phyloP scores from a whole-genome alignment of 257 asterid species.

The Fraxinus anomala region DNA sequence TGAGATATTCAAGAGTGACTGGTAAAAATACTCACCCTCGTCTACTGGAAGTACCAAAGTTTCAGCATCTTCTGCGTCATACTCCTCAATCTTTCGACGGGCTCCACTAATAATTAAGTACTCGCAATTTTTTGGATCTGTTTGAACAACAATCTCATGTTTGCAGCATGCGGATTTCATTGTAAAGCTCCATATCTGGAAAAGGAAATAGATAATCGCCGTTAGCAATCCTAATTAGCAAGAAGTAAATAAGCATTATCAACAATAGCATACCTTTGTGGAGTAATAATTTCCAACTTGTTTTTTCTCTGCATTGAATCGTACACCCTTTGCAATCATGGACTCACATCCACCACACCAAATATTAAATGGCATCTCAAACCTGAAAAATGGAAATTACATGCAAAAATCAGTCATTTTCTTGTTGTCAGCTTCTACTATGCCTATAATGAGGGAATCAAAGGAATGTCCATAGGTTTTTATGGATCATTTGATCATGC shows the following conservation, averaged over 20 bases:
- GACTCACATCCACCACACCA: slow-evolving; percentile 99
- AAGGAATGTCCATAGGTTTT: neutral
- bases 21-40: slow-evolving; percentile 52
- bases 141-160: slow-evolving; percentile 89
- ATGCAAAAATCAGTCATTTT: neutral
- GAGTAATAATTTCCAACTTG: slow-evolving; percentile 84
- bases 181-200: slow-evolving; percentile 94
- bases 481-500: neutral
- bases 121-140: slow-evolving; percentile 86
- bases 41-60: slow-evolving; percentile 75
- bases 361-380: slow-evolving; percentile 89
- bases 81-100: slow-evolving; percentile 74
- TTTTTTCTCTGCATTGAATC: slow-evolving; percentile 96
- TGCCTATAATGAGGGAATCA: slow-evolving; percentile 3
- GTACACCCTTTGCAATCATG: slow-evolving; percentile 96
- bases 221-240: neutral
- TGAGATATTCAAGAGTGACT: neutral
- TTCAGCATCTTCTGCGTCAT: slow-evolving; percentile 94
- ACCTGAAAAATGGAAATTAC: slow-evolving; percentile 48
- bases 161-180: slow-evolving; percentile 95
- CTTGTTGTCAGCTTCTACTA: neutral
- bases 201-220: slow-evolving; percentile 7
- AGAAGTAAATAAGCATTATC: neutral
- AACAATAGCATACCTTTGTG: slow-evolving; percentile 61
- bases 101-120: slow-evolving; percentile 88